Base-by-base conservation (phyloP, 2,329 filamentous ascomycete genomes). In the Hymenoscyphus scutula region DNA sequence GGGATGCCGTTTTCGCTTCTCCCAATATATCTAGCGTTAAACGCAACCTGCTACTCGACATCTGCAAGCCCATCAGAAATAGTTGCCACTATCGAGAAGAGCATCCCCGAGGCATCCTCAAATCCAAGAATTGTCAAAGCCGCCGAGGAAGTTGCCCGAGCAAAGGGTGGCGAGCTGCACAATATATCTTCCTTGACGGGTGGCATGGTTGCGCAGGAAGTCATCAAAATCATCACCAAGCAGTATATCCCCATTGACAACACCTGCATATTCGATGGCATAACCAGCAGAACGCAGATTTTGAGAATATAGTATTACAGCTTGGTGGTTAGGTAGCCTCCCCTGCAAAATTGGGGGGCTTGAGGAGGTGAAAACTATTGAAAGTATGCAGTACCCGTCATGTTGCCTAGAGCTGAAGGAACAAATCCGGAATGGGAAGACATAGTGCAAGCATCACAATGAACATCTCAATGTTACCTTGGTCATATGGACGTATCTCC, bases 151-250 rank as follows among this genome's bases (percentile, higher is more conserved):
- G 81, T 92, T 53, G 85, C 88, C 37, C 86, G 96, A 64, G 90
- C 91, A 38, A 87, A 86, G 56, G 91, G 91, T 30, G 90, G 87
- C 60, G 96, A 99, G 75, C 79, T 99, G 64, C 95, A 99, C 79
- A 98, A 97, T 74, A 90, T 96, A 61, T 90, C 93, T 34, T 89
- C 93, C 29, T 78, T 97, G 61, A 89, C 88, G 1, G 96, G 95
- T 32, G 96, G 95, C 2, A 89, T 99, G 80, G 89, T 96, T 56
- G 92, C 94, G n/a, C 96, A 99, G 77, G 95, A 99, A 78, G 86
- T 94, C 66, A 96, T 99, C 78, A 99, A 99, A 75, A 85, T 94
- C 62, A 84, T 90, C 70, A 90, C 88, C 13, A 86, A 86, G 72
- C 88, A 90, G 77, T 90, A 90, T 76, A 80, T 89, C 53, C 87